A percentile compares a stretch with the other conserved stretches of the same genome.
Conservation (phyloP, 2,329 filamentous ascomycete species). For the Aspergillus japonicus region DNA sequence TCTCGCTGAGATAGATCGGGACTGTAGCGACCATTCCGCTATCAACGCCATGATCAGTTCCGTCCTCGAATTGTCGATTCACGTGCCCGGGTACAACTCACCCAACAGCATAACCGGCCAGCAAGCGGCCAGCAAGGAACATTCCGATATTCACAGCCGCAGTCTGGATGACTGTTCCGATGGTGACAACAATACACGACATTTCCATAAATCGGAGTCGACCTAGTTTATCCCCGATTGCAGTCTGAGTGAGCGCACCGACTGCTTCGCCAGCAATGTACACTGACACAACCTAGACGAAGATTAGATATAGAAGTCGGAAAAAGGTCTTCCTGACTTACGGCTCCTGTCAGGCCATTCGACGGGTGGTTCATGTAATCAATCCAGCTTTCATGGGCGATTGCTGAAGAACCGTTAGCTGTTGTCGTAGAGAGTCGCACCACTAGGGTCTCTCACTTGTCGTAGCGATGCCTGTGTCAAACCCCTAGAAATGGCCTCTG, state of each 20-base stretch:
- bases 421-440: neutral
- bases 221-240: conserved; percentile 54
- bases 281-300: conserved; percentile 52
- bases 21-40: conserved; percentile 53
- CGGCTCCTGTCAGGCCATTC: conserved; percentile 55
- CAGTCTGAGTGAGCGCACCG: conserved; percentile 55
- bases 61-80: neutral
- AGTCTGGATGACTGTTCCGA: conserved; percentile 55
- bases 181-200: conserved; percentile 55
- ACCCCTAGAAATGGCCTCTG: conserved; percentile 45
- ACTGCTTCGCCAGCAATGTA: conserved; percentile 61
- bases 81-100: conserved; percentile 22
- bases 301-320: neutral
- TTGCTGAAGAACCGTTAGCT: conserved; percentile 40
- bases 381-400: conserved; percentile 60
- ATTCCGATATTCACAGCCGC: conserved; percentile 56
- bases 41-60: neutral
- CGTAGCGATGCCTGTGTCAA: conserved; percentile 61
- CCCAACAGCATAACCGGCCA: conserved; percentile 51
- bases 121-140: conserved; percentile 51
- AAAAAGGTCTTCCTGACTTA: conserved; percentile 24
- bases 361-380: conserved; percentile 59
- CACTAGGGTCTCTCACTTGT: conserved; percentile 46
- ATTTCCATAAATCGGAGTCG: conserved; percentile 56
- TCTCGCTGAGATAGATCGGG: conserved; percentile 57